Conservation (phyloP, 148 eudicot genomes). For the Chenopodium formosanum region DNA sequence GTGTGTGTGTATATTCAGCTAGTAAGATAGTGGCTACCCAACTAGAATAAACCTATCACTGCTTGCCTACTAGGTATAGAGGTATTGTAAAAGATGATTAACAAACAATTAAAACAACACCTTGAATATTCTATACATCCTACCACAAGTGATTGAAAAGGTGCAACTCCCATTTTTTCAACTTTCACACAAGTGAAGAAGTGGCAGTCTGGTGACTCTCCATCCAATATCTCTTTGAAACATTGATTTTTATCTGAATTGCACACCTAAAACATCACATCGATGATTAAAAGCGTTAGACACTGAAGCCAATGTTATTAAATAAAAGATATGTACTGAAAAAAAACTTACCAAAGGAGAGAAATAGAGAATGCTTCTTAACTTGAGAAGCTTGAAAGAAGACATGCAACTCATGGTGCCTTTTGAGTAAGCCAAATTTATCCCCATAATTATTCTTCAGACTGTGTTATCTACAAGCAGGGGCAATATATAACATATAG, state of each 20-base stretch:
- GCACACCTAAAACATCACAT: neutral
- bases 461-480: neutral
- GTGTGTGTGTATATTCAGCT: too few relatives aligned
- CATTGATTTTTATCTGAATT: neutral
- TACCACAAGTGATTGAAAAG: constrained; percentile 3
- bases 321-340: too few relatives aligned
- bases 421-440: neutral
- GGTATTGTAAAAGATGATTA: neutral
- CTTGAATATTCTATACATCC: neutral
- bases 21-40: too few relatives aligned
- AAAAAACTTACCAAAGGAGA: neutral
- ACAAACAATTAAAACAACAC: neutral
- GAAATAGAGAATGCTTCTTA: neutral
- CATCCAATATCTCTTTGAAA: neutral
- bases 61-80: neutral
- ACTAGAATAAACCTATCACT: too few relatives aligned
- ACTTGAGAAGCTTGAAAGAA: neutral
- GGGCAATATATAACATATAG: too few relatives aligned
- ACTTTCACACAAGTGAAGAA: neutral
- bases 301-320: neutral
- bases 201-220: neutral
- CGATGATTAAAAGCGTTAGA: neutral
- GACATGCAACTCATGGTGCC: neutral
- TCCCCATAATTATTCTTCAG: neutral
- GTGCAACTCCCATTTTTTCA: neutral